Percentiles rank a stretch among this genome's conserved stretches.
phyloP scores from a whole-genome alignment of 148 eudicot species.

The Diospyros kaki region DNA sequence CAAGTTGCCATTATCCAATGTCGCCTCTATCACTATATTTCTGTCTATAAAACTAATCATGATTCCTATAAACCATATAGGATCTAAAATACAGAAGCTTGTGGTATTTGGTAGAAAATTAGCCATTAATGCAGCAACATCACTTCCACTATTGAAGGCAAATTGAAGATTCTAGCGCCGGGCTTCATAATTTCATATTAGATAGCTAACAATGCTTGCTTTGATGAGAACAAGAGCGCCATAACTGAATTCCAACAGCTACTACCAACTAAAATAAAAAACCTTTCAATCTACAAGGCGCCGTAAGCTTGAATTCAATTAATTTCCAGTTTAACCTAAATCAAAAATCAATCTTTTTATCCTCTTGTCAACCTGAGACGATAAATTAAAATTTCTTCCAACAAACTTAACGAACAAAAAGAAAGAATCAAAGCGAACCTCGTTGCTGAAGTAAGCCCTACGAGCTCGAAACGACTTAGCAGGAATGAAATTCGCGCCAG shows the following conservation, averaged over 20 bases:
- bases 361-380: background rate
- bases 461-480: conserved; percentile 81
- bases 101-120: background rate
- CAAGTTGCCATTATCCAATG: too few species aligned
- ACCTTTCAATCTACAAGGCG: background rate
- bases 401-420: background rate
- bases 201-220: background rate
- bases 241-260: background rate
- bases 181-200: background rate
- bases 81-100: background rate
- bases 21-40: background rate
- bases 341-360: background rate
- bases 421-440: conserved; percentile 36
- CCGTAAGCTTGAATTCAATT: background rate
- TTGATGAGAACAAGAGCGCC: background rate
- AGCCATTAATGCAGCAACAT: background rate
- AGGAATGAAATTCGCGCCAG: conserved; percentile 84
- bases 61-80: background rate
- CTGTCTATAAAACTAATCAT: background rate
- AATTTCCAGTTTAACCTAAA: background rate
- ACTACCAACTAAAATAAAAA: background rate
- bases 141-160: background rate
- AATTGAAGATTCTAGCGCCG: background rate
- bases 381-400: background rate
- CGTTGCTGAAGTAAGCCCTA: conserved; percentile 62